A percentile compares a stretch with the other conserved stretches of the same genome.
Evolutionary conservation across 306 rosid species (phyloP).

Genomic region (Vicia sativa): DNA sequence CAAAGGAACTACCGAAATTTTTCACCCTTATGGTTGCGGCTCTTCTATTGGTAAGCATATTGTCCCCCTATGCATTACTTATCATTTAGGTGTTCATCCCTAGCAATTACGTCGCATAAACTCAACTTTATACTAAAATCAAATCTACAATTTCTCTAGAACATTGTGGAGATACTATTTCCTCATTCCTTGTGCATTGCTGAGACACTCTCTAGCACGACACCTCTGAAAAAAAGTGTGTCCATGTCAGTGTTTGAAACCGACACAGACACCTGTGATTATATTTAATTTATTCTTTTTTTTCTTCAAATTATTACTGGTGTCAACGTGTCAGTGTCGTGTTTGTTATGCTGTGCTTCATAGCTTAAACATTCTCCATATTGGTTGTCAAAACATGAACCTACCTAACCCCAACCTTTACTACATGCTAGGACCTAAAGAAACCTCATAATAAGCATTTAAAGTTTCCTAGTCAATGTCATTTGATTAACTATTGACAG

Average conservation of each 20-base stretch:
- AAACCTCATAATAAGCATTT: conserved; percentile 51
- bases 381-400: no score
- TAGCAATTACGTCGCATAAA: conserved; percentile 21
- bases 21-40: conserved; percentile 95
- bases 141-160: conserved; percentile 1
- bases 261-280: no score
- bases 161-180: conserved; percentile 14
- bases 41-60: conserved; percentile 89
- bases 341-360: no score
- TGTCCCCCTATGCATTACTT: conserved; percentile 31
- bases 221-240: no score
- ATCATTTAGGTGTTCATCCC: conserved; percentile 24
- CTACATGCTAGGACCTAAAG: conserved; percentile 46
- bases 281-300: no score
- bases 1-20: conserved; percentile 80
- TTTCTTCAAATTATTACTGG: no score
- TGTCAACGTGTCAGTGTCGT: no score
- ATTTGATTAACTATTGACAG: conserved; percentile 82
- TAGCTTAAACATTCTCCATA: conserved; percentile 19
- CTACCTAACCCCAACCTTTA: conserved; percentile 33
- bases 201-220: neutral
- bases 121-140: conserved; percentile 14
- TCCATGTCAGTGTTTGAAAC: no score
- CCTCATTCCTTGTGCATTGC: conserved; percentile 16
- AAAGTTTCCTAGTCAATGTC: conserved; percentile 73